These are phyloP conservation scores for Avena sativa DNA, from an alignment of 176 grass and related monocot species.

Conservation along the genomic window DNA sequence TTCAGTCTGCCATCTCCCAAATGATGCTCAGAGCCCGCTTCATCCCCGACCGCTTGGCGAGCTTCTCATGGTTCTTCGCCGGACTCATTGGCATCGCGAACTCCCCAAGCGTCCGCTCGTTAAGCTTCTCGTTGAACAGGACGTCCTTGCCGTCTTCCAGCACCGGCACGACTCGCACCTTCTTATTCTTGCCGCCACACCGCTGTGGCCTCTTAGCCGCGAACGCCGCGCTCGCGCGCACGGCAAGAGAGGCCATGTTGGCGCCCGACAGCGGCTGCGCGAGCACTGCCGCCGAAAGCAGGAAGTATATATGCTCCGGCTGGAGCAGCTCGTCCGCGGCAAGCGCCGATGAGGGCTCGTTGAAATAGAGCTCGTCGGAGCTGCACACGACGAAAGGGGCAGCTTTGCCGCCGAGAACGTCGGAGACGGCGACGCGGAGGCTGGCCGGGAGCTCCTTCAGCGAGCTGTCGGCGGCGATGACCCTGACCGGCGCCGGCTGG, in stretches of 20 bases:
- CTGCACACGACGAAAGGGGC: conserved; percentile 55
- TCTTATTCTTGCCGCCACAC: not conserved
- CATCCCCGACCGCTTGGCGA: conserved; percentile 27
- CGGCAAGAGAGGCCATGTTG: conserved; percentile 64
- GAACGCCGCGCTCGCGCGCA: conserved; percentile 58
- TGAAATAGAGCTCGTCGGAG: conserved; percentile 70
- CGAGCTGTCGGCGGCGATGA: conserved; percentile 61
- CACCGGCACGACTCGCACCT: conserved; percentile 43
- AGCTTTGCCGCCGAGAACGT: not conserved
- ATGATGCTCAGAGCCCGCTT: conserved; percentile 54
- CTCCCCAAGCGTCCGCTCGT: conserved; percentile 51
- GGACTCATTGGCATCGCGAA: not conserved
- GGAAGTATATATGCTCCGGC: conserved; percentile 62
- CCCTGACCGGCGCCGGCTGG: conserved; percentile 30
- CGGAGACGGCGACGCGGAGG: conserved; percentile 8
- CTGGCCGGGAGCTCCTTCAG: conserved; percentile 47
- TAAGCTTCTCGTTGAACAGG: conserved; percentile 48
- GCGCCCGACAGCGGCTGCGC: conserved; percentile 31
- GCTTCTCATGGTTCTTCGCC: conserved; percentile 1
- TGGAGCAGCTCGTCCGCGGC: conserved; percentile 39
- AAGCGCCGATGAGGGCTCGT: conserved; percentile 37
- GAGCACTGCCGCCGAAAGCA: conserved; percentile 46
- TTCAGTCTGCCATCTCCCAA: conserved; percentile 46
- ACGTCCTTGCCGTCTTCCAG: not conserved
- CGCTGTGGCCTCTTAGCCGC: not conserved